Conservation (phyloP, 1,284 basidiomycete genomes). For the Pseudozyma thailandica region DNA sequence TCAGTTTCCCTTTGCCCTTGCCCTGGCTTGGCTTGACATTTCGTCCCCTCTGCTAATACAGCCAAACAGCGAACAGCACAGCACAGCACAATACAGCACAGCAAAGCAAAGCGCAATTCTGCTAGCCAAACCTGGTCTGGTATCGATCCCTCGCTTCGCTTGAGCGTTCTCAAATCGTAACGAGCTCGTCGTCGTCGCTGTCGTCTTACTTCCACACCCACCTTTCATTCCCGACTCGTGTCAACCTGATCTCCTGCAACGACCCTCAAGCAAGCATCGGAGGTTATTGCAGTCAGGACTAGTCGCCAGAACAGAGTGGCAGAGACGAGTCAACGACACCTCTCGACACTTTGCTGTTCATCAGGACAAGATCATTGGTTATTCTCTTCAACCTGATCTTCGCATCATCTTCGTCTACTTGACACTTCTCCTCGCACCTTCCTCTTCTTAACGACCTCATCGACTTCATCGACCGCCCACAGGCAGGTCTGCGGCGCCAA, state of each 20-base stretch:
- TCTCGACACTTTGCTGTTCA: neutral
- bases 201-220: conserved; percentile 5
- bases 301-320: conserved; percentile 8
- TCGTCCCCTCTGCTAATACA: neutral
- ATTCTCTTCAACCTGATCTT: neutral
- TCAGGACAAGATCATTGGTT: neutral
- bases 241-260: conserved; percentile 1
- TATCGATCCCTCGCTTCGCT: conserved; percentile 21
- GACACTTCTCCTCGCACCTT: neutral
- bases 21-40: neutral
- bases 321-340: conserved; percentile 2
- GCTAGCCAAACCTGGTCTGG: conserved; percentile 3
- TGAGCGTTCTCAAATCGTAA: conserved; percentile 10
- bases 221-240: neutral
- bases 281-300: conserved; percentile 11
- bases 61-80: too few relatives aligned
- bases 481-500: too few relatives aligned
- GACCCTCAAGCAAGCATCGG: conserved; percentile 5
- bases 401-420: neutral
- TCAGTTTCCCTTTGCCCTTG: conserved; percentile 4
- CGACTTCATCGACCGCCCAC: neutral
- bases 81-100: neutral
- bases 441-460: neutral
- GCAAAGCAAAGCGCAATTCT: conserved; percentile 1
- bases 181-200: conserved; percentile 17